phyloP scores from a whole-genome alignment of 306 rosid species.

The Elaeagnus macrophylla region DNA sequence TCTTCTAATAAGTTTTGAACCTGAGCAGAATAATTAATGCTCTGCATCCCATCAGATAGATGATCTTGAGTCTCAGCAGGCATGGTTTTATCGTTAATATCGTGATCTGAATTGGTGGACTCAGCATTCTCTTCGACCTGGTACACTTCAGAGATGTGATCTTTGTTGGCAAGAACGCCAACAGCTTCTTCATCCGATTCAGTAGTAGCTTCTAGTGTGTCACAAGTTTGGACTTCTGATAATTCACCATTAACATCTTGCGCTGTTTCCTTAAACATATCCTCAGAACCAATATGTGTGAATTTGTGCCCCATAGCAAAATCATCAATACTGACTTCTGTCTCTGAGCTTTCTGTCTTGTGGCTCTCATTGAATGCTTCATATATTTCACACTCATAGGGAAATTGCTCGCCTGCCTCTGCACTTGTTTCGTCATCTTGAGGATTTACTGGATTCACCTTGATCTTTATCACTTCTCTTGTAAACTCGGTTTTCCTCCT shows the following conservation, averaged over 20 bases:
- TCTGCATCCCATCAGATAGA: slow-evolving; percentile 9
- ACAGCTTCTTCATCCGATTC: too few relatives aligned
- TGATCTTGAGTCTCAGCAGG: neutral
- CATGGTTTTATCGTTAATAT: neutral
- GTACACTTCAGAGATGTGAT: too few relatives aligned
- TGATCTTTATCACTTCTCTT: slow-evolving; percentile 16
- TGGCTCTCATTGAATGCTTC: too few relatives aligned
- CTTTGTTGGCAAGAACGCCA: too few relatives aligned
- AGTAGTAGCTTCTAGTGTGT: too few relatives aligned
- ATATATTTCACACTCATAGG: neutral
- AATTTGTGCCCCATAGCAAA: too few relatives aligned
- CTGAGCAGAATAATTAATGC: neutral
- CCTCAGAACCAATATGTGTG: too few relatives aligned
- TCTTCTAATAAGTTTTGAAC: slow-evolving; percentile 6
- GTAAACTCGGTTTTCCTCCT: slow-evolving; percentile 8
- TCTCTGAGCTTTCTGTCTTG: too few relatives aligned
- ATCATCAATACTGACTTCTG: too few relatives aligned
- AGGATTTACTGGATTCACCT: slow-evolving; percentile 8
- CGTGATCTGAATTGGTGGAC: neutral
- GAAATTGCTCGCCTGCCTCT: slow-evolving; percentile 1
- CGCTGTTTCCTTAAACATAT: too few relatives aligned
- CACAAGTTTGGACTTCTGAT: too few relatives aligned
- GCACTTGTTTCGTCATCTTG: slow-evolving; percentile 16
- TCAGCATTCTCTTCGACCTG: neutral
- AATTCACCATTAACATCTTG: too few relatives aligned